Percentiles rank a stretch among this genome's conserved stretches.
Evolutionary conservation across 139 green algal species (phyloP).

Genomic region (Diplosphaera chodatii): DNA sequence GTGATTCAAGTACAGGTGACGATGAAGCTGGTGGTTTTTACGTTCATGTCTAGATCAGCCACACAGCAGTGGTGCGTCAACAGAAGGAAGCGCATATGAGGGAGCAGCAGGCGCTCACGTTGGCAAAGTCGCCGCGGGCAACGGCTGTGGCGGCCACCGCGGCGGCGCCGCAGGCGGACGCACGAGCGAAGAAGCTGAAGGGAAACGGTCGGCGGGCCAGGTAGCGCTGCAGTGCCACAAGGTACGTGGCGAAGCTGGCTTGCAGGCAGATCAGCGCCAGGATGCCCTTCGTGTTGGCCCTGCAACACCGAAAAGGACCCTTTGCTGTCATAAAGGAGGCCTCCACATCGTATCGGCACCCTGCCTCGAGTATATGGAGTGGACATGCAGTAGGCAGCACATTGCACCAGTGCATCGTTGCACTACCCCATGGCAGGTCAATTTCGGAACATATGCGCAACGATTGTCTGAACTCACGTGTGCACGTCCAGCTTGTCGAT

Average conservation of each 20-base stretch:
- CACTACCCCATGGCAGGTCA: not conserved
- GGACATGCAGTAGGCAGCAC: no score
- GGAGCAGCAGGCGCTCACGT: not conserved
- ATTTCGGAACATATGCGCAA: no score
- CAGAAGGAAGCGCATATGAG: no score
- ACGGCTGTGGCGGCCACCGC: not conserved
- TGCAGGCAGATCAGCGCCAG: not conserved
- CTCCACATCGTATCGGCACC: not conserved
- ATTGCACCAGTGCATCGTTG: not conserved
- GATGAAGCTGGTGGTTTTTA: no score
- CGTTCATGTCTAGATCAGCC: no score
- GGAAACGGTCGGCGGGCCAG: not conserved
- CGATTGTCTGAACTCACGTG: not conserved
- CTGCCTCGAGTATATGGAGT: no score
- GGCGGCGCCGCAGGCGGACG: not conserved
- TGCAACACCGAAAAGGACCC: not conserved
- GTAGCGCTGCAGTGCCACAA: not conserved
- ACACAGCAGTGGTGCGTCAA: no score
- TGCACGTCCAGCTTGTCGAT: not conserved
- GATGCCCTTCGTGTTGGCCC: not conserved
- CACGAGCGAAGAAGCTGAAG: not conserved
- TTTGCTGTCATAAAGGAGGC: not conserved
- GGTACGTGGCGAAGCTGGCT: not conserved
- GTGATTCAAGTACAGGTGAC: no score
- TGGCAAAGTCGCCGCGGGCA: not conserved